Percentiles rank a stretch among this genome's conserved stretches.
phyloP scores from a whole-genome alignment of 23 red algal genomes.

The Rhodosorus marinus region DNA sequence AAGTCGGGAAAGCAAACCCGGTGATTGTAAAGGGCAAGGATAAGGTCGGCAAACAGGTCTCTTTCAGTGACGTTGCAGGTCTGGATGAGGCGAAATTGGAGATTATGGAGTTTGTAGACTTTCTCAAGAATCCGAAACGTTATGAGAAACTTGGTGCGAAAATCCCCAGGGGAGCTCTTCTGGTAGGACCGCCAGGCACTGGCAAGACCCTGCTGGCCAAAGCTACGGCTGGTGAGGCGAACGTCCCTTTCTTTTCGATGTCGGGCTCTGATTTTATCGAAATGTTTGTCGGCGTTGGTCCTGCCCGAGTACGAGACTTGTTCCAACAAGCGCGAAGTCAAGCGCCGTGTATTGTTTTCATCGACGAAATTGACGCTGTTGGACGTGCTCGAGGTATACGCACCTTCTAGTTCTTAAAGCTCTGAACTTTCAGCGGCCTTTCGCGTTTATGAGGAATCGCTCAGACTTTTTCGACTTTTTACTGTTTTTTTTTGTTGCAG shows the following conservation, averaged over 20 bases:
- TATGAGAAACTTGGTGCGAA: conserved; percentile 84
- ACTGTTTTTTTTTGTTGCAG: too few relatives aligned
- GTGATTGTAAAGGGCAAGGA: conserved; percentile 34
- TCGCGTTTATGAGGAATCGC: too few relatives aligned
- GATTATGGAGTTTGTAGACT: conserved; percentile 99
- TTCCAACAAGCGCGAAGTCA: conserved; percentile 69
- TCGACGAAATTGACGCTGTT: conserved; percentile 99
- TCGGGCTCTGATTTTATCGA: conserved; percentile 98
- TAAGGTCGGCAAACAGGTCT: conserved; percentile 24
- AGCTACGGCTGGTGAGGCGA: conserved; percentile 85
- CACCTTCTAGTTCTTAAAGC: too few relatives aligned
- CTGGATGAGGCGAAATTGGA: conserved; percentile 97
- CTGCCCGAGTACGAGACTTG: conserved; percentile 78
- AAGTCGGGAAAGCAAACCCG: conserved; percentile 94
- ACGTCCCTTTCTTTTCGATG: conserved; percentile 98
- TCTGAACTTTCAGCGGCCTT: too few relatives aligned
- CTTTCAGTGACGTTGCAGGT: conserved; percentile 81
- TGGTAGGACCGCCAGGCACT: conserved; percentile 87
- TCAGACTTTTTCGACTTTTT: too few relatives aligned
- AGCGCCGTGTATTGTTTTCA: conserved; percentile 97
- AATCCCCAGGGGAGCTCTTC: conserved; percentile 91
- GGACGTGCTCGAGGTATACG: conserved; percentile 78
- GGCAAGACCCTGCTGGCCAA: conserved; percentile 96
- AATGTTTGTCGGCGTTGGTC: conserved; percentile 98
- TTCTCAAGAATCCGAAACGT: conserved; percentile 58